A percentile compares a stretch with the other conserved stretches of the same genome.
Evolutionary conservation across 1,139 yeast genomes (phyloP).

Genomic region (Yueomyces sp.): DNA sequence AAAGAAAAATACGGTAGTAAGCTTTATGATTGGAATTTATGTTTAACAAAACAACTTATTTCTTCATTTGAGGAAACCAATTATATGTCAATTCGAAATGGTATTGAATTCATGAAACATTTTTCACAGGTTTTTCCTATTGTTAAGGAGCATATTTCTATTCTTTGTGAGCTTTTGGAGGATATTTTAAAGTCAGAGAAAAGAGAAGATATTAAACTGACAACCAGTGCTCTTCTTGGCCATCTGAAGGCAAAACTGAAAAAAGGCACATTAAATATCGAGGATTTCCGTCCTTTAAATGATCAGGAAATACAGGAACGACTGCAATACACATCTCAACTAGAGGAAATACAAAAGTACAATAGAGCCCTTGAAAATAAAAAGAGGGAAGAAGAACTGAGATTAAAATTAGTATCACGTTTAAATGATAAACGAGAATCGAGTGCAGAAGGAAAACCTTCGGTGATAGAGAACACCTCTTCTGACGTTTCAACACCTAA

Average conservation of each 20-base stretch:
- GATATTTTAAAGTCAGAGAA: conserved; percentile 40
- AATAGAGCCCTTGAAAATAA: conserved; percentile 20
- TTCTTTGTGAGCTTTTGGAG: conserved; percentile 36
- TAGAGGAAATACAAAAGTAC: conserved; percentile 15
- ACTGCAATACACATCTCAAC: conserved; percentile 15
- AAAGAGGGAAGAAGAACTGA: conserved; percentile 18
- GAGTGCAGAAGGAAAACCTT: background rate
- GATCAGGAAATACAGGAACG: conserved; percentile 24
- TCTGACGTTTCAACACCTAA: background rate
- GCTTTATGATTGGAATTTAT: conserved; percentile 44
- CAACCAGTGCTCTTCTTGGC: conserved; percentile 68
- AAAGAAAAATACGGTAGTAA: conserved; percentile 30
- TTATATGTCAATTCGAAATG: conserved; percentile 73
- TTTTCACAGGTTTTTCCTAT: conserved; percentile 54
- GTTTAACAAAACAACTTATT: conserved; percentile 31
- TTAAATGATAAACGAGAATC: conserved; percentile 2
- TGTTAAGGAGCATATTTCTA: conserved; percentile 56
- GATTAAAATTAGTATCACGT: conserved; percentile 13
- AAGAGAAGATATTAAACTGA: conserved; percentile 71
- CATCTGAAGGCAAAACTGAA: conserved; percentile 49
- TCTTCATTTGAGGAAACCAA: conserved; percentile 41
- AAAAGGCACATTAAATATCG: conserved; percentile 38
- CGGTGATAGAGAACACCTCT: background rate
- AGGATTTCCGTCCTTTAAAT: conserved; percentile 40
- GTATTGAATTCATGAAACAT: conserved; percentile 66